phyloP scores from a whole-genome alignment of 176 grass and related monocot genomes.

The Tillandsia fasciculata region DNA sequence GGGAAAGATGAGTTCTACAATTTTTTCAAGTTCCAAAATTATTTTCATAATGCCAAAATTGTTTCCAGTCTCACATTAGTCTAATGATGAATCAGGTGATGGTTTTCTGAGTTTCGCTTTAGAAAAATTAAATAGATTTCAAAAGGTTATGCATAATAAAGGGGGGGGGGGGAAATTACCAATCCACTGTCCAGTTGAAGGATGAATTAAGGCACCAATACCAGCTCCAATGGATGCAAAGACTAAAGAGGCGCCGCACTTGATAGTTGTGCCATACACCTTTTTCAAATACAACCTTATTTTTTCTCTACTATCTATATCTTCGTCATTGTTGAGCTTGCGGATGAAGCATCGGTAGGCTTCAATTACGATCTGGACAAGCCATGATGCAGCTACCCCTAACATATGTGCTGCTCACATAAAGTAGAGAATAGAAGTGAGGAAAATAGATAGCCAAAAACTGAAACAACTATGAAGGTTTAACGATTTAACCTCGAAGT shows the following conservation, averaged over 20 bases:
- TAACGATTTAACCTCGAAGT: slow-evolving; percentile 50
- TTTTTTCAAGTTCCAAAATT: too few relatives aligned
- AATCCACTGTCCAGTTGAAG: slow-evolving; percentile 81
- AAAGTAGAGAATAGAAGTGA: slow-evolving; percentile 6
- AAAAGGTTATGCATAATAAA: too few relatives aligned
- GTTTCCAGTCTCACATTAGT: too few relatives aligned
- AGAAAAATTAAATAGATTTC: neutral
- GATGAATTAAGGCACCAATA: slow-evolving; percentile 70
- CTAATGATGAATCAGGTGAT: slow-evolving; percentile 5
- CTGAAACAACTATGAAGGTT: neutral
- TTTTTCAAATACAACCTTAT: slow-evolving; percentile 55
- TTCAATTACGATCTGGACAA: slow-evolving; percentile 65
- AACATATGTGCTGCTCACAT: slow-evolving; percentile 62
- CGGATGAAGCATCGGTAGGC: slow-evolving; percentile 70
- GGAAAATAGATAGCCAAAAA: slow-evolving; percentile 3
- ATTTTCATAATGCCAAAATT: too few relatives aligned
- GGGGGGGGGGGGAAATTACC: slow-evolving; percentile 48
- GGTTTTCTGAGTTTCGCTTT: neutral
- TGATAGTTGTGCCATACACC: slow-evolving; percentile 53
- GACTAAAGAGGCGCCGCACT: slow-evolving; percentile 82
- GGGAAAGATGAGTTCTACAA: too few relatives aligned
- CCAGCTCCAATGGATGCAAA: slow-evolving; percentile 87
- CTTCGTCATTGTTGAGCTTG: slow-evolving; percentile 30
- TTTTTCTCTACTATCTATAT: slow-evolving; percentile 38
- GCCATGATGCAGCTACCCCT: slow-evolving; percentile 84